Evolutionary conservation across 768 basidiomycete genomes (phyloP).

Genomic region (Strobilomyces echinocephalus): DNA sequence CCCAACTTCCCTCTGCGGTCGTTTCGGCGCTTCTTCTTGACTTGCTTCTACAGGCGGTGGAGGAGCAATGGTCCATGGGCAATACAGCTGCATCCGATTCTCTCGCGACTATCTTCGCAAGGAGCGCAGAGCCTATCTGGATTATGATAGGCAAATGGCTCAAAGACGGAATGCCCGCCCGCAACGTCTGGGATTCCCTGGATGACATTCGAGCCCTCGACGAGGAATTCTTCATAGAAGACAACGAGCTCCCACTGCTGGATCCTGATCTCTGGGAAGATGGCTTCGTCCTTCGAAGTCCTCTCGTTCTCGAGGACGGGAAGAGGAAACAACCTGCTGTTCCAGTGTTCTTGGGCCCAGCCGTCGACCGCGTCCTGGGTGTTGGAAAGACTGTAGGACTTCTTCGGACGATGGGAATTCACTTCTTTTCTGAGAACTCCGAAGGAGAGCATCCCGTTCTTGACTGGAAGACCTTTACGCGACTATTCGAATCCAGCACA

Average conservation of each 20-base stretch:
- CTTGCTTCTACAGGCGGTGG: constrained; percentile 50
- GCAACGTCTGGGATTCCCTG: constrained; percentile 27
- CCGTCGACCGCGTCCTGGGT: constrained; percentile 54
- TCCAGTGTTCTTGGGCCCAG: constrained; percentile 59
- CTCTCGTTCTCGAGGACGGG: constrained; percentile 25
- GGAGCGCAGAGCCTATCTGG: constrained; percentile 70
- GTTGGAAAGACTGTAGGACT: constrained; percentile 78
- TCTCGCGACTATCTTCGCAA: constrained; percentile 58
- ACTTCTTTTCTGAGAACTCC: constrained; percentile 13
- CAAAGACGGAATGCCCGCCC: constrained; percentile 62
- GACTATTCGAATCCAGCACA: constrained; percentile 33
- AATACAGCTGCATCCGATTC: constrained; percentile 50
- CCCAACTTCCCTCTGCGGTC: constrained; percentile 43
- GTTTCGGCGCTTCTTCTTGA: constrained; percentile 60
- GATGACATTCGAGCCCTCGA: constrained; percentile 36
- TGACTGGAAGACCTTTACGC: constrained; percentile 41
- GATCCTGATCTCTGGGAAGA: constrained; percentile 80
- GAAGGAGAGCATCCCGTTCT: constrained; percentile 25
- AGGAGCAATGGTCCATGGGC: constrained; percentile 55
- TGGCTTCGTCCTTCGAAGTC: constrained; percentile 56
- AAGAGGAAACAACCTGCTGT: constrained; percentile 30
- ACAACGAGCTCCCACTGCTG: constrained; percentile 56
- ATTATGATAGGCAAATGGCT: constrained; percentile 68
- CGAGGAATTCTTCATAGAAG: constrained; percentile 80
- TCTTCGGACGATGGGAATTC: constrained; percentile 49